Base-by-base conservation (phyloP, 208 protist genomes). In the Blechomonas ayalai region DNA sequence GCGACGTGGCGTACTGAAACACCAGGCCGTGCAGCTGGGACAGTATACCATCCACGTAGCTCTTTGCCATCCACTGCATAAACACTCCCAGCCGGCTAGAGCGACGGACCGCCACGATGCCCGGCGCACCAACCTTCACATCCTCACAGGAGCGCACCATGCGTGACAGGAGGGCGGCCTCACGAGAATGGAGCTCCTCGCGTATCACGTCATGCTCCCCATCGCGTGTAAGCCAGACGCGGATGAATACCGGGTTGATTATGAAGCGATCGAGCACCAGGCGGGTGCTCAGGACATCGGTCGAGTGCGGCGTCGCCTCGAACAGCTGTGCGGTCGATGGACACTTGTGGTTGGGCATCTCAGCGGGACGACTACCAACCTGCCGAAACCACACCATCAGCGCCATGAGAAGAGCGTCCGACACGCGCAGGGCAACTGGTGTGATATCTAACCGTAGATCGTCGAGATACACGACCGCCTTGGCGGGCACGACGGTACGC, bases 1-100 rank as follows among this genome's bases (percentile, higher is more conserved):
- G 56, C 35, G 86, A 95, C 10, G 75, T 74, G 24, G 86, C 86
- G 63, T 91, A 95, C 58, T 95, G 86, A 47, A 91, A 64, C 33
- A 88, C 28, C 22, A 95, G 44, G 2, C 71, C 86, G 20, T 67
- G 55, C 19, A 90, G 52, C 58, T 88, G 82, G 3, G 71, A 32
- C 10, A 83, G 40, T 38, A 91, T 53, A 1, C 56, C 64, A 34
- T 85, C 73, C n/a, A 67, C 52, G 69, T 91, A 95, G 37, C 49
- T 61, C 52, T 80, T 68, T n/a, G 47, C 33, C 1, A 95, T 23
- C 80, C 82, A 90, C 66, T 88, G 60, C 32, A 71, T 15, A 12
- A 89, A 63, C 6, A 90, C 66, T 31, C 57, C 74, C 3, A 84
- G 60, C 18, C 72, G 72, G 36, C 71, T 70, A 2, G 48, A 40